Evolutionary conservation across 2,329 filamentous ascomycete species (phyloP), one percentile per base, ranked within the genome.

Genomic region (Boeremia exigua): DNA sequence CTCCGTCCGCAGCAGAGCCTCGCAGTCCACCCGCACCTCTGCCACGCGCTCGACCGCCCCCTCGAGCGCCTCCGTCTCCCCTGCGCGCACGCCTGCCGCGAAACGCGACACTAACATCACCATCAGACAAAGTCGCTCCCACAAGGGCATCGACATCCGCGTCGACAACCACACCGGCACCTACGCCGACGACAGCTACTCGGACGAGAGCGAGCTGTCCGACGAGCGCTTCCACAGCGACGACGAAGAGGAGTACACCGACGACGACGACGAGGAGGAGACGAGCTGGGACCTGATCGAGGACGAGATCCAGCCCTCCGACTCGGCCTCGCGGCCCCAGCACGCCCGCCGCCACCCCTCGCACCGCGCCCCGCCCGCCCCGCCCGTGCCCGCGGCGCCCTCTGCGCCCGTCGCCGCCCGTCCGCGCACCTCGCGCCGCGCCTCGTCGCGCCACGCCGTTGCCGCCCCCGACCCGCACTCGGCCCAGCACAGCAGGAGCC

Each of bases 281-380:
- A 50, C 57, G 19, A 67, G 64, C 39, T 62, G 59, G 59, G 59
- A 62, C 48, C 42, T 51, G 25, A 56, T 71, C 61, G 65, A 73
- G 53, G 70, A 78, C 75, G 77, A 78, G 49, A 78, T 82, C 62
- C 75, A 78, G 23, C 79, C 79, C 25, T 79, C 76, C n/a, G 80
- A 82, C 66, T 81, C 79, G 25, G 80, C 79, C 19, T 82, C 80
- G 17, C 74, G 77, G 40, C 75, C 78, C 3, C 64, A 60, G 27
- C 53, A 38, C 37, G 32, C 39, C 19, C 70, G 74, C 53, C 66
- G 67, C 34, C 74, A 76, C 46, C 61, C 57, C 17, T 28, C 55
- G 10, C 48, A 74, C 65, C 57, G 50, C 38, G 59, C 72, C 37
- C 71, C 73, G 48, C 59, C 54, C 33, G 59, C 72, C 37, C 71